Conservation (phyloP, 345 rosid species). For the Pseudoturritis turrita region DNA sequence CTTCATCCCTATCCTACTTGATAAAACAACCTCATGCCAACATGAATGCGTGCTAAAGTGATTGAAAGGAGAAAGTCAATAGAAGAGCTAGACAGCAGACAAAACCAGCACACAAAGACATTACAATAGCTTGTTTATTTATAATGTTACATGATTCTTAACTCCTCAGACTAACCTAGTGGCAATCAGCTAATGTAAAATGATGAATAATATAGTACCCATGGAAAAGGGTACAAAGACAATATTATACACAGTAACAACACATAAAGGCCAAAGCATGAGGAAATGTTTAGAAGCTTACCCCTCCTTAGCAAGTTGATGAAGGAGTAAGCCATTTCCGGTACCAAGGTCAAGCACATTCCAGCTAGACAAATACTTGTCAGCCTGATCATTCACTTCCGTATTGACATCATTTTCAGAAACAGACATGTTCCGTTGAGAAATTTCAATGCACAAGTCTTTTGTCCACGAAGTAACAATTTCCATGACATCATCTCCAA, state of each 20-base stretch:
- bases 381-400: constrained; percentile 48
- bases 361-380: constrained; percentile 68
- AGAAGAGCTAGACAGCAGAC: background rate
- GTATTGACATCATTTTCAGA: constrained; percentile 9
- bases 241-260: background rate
- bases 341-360: constrained; percentile 96
- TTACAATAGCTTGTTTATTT: background rate
- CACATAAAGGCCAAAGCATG: constrained; percentile 29
- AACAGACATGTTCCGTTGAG: constrained; percentile 44
- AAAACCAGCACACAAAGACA: background rate
- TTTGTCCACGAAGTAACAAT: constrained; percentile 85
- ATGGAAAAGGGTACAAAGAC: background rate
- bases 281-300: constrained; percentile 41
- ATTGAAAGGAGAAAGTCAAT: background rate
- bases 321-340: constrained; percentile 95
- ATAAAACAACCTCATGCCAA: background rate
- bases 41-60: background rate
- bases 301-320: constrained; percentile 95
- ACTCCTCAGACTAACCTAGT: background rate
- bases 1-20: too few species aligned
- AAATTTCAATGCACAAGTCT: constrained; percentile 62
- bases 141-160: background rate
- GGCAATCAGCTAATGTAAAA: background rate
- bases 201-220: background rate
- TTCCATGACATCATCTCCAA: constrained; percentile 95